These are phyloP conservation scores for Fusarium sp. DNA, from an alignment of 2,329 filamentous ascomycete genomes.

Conservation along the genomic window DNA sequence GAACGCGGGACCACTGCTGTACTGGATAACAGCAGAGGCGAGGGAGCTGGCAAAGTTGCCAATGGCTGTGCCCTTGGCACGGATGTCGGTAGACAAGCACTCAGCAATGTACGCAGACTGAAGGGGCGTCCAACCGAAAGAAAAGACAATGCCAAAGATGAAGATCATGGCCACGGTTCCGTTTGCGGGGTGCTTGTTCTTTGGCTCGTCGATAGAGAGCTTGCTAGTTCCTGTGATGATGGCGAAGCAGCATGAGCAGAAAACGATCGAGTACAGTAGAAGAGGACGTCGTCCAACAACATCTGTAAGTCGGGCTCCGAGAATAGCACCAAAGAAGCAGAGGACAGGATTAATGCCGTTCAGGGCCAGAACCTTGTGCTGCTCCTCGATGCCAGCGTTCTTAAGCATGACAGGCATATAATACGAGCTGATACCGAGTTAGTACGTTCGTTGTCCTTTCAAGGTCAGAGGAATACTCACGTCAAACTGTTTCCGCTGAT, in stretches of 20 bases:
- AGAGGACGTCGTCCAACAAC: constrained; percentile 64
- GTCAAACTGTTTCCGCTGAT: constrained; percentile 58
- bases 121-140: constrained; percentile 58
- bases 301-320: constrained; percentile 64
- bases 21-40: constrained; percentile 54
- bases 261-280: constrained; percentile 57
- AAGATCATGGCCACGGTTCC: constrained; percentile 59
- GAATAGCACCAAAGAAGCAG: constrained; percentile 58
- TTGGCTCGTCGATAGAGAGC: constrained; percentile 49
- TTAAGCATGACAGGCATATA: constrained; percentile 63
- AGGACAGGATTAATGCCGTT: constrained; percentile 63
- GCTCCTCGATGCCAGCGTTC: constrained; percentile 59
- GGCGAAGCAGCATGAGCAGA: constrained; percentile 57
- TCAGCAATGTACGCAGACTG: constrained; percentile 60
- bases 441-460: background rate
- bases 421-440: constrained; percentile 50
- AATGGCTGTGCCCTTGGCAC: constrained; percentile 55
- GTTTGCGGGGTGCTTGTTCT: constrained; percentile 51
- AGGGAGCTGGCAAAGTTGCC: constrained; percentile 53
- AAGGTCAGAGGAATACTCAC: background rate
- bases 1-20: constrained; percentile 54
- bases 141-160: constrained; percentile 60
- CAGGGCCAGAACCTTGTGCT: constrained; percentile 57
- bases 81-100: constrained; percentile 54
- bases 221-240: constrained; percentile 59